Conservation (phyloP, 768 basidiomycete genomes). For the Serendipita sp. region DNA sequence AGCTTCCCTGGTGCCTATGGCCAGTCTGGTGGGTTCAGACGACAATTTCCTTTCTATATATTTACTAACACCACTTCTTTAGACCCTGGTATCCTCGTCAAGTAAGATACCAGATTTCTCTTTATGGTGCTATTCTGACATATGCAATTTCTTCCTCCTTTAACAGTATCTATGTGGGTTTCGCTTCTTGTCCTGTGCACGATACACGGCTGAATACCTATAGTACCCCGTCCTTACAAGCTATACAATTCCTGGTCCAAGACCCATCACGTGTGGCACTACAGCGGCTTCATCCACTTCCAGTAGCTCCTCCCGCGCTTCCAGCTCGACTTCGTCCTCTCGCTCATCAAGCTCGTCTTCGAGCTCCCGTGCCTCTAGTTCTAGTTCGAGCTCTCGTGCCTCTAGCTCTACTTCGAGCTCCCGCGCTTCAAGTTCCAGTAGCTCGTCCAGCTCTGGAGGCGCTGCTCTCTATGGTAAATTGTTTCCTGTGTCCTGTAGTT, state of each 20-base stretch:
- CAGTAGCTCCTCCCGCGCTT: neutral
- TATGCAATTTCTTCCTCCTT: neutral
- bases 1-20: slow-evolving; percentile 14
- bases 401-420: too few species aligned
- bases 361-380: too few species aligned
- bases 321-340: neutral
- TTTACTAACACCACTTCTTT: neutral
- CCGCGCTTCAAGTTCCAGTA: too few species aligned
- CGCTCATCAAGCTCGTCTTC: too few species aligned
- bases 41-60: neutral
- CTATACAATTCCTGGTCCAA: slow-evolving; percentile 12
- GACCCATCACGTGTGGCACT: slow-evolving; percentile 17
- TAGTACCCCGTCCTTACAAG: neutral
- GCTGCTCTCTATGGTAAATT: too few species aligned
- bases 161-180: neutral
- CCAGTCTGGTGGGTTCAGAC: slow-evolving; percentile 12
- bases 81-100: slow-evolving; percentile 23
- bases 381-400: too few species aligned
- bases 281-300: neutral
- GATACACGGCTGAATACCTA: neutral
- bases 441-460: too few species aligned
- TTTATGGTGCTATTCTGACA: neutral
- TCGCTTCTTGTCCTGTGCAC: neutral
- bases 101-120: slow-evolving; percentile 6
- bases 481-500: neutral